phyloP scores from a whole-genome alignment of 129 eudicot genomes.

The Cynara cardunculus region DNA sequence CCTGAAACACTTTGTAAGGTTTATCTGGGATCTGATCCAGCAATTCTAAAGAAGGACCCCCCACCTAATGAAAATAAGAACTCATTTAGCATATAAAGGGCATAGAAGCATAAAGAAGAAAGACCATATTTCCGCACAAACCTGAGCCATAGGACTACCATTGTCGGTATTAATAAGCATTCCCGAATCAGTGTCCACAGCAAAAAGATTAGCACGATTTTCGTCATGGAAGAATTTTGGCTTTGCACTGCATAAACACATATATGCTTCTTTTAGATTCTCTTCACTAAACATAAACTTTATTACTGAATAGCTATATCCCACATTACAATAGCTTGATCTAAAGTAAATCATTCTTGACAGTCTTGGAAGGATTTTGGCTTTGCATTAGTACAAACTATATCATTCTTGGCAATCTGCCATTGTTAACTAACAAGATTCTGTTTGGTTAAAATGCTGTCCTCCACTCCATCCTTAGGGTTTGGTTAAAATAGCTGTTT shows the following conservation, averaged over 20 bases:
- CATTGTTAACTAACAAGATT: too few relatives aligned
- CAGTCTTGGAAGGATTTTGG: too few relatives aligned
- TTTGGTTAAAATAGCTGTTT: too few relatives aligned
- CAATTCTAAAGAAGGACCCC: constrained; percentile 42
- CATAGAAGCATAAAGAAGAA: not conserved
- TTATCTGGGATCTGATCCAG: constrained; percentile 46
- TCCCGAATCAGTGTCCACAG: constrained; percentile 83
- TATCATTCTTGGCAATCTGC: too few relatives aligned
- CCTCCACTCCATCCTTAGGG: too few relatives aligned
- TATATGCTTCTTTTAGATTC: constrained; percentile 3
- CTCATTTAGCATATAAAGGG: not conserved
- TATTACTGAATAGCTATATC: not conserved
- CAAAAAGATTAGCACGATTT: constrained; percentile 82
- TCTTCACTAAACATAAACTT: constrained; percentile 4
- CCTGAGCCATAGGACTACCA: constrained; percentile 99
- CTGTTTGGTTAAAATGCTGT: too few relatives aligned
- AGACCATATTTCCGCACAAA: constrained; percentile 27
- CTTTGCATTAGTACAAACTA: too few relatives aligned
- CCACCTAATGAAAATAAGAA: constrained; percentile 46
- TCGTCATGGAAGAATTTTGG: constrained; percentile 97
- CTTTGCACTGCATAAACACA: constrained; percentile 61
- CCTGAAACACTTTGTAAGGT: constrained; percentile 83
- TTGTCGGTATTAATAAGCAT: constrained; percentile 96
- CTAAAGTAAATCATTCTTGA: not conserved
- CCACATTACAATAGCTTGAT: not conserved